Conservation (phyloP, 768 basidiomycete species). For the Amanita phalloides region DNA sequence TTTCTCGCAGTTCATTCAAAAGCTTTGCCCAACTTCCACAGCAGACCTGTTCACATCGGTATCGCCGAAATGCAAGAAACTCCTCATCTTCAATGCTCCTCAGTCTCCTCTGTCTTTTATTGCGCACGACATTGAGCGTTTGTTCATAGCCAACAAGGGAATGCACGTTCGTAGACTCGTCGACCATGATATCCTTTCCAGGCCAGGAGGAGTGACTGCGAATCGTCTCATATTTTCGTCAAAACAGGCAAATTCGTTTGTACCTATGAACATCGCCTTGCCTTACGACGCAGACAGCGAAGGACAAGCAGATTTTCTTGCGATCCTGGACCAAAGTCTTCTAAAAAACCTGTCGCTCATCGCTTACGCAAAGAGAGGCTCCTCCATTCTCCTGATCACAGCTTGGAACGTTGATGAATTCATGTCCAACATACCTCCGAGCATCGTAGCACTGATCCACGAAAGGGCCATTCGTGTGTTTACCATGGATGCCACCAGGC, state of each 20-base stretch:
- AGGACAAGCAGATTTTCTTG: conserved; percentile 58
- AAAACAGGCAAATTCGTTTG: conserved; percentile 23
- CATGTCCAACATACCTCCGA: conserved; percentile 48
- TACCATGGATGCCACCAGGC: conserved; percentile 43
- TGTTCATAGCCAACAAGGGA: conserved; percentile 40
- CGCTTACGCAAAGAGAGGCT: conserved; percentile 50
- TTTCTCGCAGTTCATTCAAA: conserved; percentile 32
- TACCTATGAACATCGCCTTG: conserved; percentile 46
- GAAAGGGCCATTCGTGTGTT: conserved; percentile 48
- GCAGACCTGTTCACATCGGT: conserved; percentile 28
- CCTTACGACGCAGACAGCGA: conserved; percentile 38
- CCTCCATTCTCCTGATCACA: conserved; percentile 65
- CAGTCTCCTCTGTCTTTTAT: conserved; percentile 44
- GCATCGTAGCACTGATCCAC: conserved; percentile 33
- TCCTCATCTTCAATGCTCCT: conserved; percentile 58
- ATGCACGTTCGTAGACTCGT: conserved; percentile 53
- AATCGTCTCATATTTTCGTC: conserved; percentile 60
- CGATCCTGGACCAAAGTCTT: conserved; percentile 65
- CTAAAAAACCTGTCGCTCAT: conserved; percentile 72
- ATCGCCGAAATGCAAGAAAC: conserved; percentile 40
- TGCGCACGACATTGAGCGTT: conserved; percentile 43
- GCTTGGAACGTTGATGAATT: conserved; percentile 73
- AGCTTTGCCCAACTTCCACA: conserved; percentile 19
- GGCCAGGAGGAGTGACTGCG: conserved; percentile 56
- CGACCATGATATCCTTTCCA: conserved; percentile 69